Percentiles rank a stretch among this genome's conserved stretches.
These are phyloP conservation scores for Vitis labrusca DNA, from an alignment of 164 flowering plant species.

Conservation along the genomic window DNA sequence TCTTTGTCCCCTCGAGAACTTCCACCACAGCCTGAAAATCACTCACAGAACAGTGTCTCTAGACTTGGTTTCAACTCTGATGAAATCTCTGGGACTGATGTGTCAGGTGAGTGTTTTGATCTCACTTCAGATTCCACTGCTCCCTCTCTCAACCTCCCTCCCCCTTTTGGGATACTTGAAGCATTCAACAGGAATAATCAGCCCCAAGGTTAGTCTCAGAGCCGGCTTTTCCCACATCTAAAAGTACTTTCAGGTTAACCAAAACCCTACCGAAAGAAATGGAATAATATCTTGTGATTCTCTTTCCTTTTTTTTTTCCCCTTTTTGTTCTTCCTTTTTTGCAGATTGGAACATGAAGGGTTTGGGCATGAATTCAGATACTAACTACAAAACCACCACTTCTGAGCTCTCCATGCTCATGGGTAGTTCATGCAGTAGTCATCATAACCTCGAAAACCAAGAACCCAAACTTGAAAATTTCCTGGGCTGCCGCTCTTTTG, in stretches of 20 bases:
- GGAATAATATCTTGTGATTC: neutral
- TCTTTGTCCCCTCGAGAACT: constrained; percentile 78
- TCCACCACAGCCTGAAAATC: constrained; percentile 24
- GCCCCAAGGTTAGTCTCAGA: constrained; percentile 44
- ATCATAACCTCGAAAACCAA: constrained; percentile 28
- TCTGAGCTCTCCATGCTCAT: constrained; percentile 44
- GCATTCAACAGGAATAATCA: constrained; percentile 53
- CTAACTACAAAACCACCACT: constrained; percentile 37
- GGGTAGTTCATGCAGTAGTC: constrained; percentile 42
- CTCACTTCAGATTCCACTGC: constrained; percentile 48
- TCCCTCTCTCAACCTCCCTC: constrained; percentile 40
- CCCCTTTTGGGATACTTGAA: constrained; percentile 57
- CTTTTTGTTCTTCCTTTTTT: constrained; percentile 6
- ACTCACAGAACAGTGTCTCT: constrained; percentile 25
- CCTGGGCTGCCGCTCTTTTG: constrained; percentile 57
- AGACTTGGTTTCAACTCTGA: constrained; percentile 48
- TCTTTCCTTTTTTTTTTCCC: constrained; percentile 1
- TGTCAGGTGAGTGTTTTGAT: constrained; percentile 62
- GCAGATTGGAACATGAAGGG: constrained; percentile 76
- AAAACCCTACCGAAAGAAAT: neutral
- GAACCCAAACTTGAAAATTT: constrained; percentile 90
- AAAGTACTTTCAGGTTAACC: neutral
- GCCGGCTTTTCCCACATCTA: too few relatives aligned
- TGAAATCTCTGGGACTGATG: constrained; percentile 44
- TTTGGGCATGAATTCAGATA: constrained; percentile 25